Conservation (phyloP, 805 yeast species). For the Yarrowia osloensis region DNA sequence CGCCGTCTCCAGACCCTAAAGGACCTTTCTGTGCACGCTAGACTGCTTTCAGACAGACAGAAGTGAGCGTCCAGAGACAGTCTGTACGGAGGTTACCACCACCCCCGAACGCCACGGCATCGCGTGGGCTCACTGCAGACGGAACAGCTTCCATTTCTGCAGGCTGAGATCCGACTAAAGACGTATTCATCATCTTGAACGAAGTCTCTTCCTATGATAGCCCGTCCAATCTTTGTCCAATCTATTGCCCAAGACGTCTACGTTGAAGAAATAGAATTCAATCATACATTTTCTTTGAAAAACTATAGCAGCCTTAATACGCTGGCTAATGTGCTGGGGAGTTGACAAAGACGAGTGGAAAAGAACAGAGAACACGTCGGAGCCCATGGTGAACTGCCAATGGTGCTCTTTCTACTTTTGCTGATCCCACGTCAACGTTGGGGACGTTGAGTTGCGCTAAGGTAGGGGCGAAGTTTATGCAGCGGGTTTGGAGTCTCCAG, state of each 20-base stretch:
- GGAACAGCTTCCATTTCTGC: not conserved
- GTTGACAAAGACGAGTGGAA: too few species aligned
- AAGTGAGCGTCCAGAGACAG: not conserved
- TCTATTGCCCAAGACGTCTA: too few species aligned
- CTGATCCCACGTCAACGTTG: slow-evolving; percentile 5
- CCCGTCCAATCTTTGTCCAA: too few species aligned
- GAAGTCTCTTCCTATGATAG: too few species aligned
- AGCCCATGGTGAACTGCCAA: too few species aligned
- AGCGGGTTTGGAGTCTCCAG: not conserved
- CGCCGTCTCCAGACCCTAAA: not conserved
- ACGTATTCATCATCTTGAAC: not conserved
- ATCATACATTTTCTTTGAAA: too few species aligned
- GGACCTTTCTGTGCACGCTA: not conserved
- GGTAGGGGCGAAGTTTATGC: slow-evolving; percentile 14
- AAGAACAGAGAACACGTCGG: too few species aligned
- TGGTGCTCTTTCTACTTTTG: not conserved
- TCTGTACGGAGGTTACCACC: too few species aligned
- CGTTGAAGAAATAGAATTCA: too few species aligned
- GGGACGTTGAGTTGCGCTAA: not conserved
- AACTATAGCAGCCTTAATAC: too few species aligned
- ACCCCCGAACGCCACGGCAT: not conserved
- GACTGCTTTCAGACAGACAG: not conserved
- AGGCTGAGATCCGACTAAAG: not conserved
- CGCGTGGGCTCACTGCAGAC: not conserved
- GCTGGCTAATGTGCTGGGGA: too few species aligned